Percentiles rank a stretch among this genome's conserved stretches.
Evolutionary conservation across 2,329 filamentous ascomycete genomes (phyloP).

Genomic region (Botrytis tulipae): DNA sequence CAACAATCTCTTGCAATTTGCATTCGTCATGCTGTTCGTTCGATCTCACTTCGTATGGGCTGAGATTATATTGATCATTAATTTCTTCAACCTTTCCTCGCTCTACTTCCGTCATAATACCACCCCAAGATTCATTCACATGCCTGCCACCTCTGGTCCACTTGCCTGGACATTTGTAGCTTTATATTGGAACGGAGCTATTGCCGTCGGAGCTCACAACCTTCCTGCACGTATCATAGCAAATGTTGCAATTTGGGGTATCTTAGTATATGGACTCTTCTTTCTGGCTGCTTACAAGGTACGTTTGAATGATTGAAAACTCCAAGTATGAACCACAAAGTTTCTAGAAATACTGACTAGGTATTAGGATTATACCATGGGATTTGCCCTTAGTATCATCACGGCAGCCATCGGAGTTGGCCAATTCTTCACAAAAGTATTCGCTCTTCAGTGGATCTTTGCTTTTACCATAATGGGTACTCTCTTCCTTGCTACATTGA

Average conservation of each 20-base stretch:
- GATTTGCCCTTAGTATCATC: conserved; percentile 73
- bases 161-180: conserved; percentile 84
- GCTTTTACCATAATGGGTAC: conserved; percentile 78
- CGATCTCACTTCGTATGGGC: conserved; percentile 72
- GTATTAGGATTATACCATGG: conserved; percentile 65
- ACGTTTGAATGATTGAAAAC: conserved; percentile 26
- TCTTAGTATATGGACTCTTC: conserved; percentile 72
- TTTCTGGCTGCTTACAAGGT: conserved; percentile 74
- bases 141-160: conserved; percentile 71
- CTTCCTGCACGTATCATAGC: conserved; percentile 75
- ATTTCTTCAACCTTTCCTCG: conserved; percentile 75
- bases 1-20: conserved; percentile 80
- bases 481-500: conserved; percentile 66
- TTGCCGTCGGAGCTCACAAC: conserved; percentile 68
- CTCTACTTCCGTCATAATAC: conserved; percentile 79
- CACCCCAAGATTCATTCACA: conserved; percentile 72
- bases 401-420: conserved; percentile 72
- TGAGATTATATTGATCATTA: conserved; percentile 72
- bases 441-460: conserved; percentile 91
- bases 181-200: conserved; percentile 85
- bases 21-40: conserved; percentile 81
- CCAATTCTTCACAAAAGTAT: conserved; percentile 69
- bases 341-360: conserved; percentile 29
- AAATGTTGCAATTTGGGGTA: conserved; percentile 85
- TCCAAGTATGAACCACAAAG: background rate